Evolutionary conservation across 768 basidiomycete genomes (phyloP).

Genomic region (Kwoniella sp.): DNA sequence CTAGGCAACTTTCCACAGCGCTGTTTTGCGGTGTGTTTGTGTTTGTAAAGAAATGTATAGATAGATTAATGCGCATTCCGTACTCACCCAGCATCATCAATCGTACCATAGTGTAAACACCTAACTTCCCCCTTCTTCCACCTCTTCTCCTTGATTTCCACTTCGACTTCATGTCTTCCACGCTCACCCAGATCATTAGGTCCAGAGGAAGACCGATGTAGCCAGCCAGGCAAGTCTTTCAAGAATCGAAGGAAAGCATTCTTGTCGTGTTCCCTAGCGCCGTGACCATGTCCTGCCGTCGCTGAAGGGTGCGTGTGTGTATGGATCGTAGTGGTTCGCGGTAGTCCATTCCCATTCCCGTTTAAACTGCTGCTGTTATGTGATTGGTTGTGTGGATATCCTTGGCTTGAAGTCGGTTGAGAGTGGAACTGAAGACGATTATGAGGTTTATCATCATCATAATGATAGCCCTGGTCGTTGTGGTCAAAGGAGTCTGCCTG

Average conservation of each 20-base stretch:
- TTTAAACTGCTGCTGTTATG: not conserved
- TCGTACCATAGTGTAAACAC: conserved; percentile 54
- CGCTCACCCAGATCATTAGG: not conserved
- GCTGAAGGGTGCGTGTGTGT: conserved; percentile 9
- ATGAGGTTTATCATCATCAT: not conserved
- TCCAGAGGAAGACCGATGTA: conserved; percentile 26
- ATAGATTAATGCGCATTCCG: not conserved
- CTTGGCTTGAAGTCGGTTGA: conserved; percentile 6
- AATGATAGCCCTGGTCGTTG: not conserved
- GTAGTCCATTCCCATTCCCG: not conserved
- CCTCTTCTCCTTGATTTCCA: conserved; percentile 11
- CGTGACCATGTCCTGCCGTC: not conserved
- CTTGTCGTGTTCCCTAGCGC: conserved; percentile 19
- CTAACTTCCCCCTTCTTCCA: conserved; percentile 51
- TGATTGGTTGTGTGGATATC: not conserved
- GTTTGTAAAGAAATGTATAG: too few species aligned
- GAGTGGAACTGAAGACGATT: not conserved
- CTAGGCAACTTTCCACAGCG: too few species aligned
- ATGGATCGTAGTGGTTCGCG: conserved; percentile 10
- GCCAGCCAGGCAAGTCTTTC: conserved; percentile 40
- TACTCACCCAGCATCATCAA: conserved; percentile 52
- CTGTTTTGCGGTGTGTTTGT: too few species aligned
- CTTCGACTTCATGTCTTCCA: not conserved
- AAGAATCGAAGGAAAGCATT: conserved; percentile 40
- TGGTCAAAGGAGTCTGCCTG: not conserved